Evolutionary conservation across 164 flowering plant genomes (phyloP).

Genomic region (Chloranthus sessilifolius): DNA sequence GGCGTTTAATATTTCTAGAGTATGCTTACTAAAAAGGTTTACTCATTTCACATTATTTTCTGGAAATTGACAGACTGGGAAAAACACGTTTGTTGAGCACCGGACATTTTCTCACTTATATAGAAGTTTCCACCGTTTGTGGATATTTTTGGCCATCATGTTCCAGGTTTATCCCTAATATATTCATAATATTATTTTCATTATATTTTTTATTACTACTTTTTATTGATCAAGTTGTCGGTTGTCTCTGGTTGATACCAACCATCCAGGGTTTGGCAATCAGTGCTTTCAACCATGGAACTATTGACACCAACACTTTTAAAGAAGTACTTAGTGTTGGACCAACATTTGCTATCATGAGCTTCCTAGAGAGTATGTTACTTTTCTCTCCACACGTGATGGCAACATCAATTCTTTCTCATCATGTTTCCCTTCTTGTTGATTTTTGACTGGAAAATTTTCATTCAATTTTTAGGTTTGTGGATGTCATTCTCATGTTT

Average conservation of each 20-base stretch:
- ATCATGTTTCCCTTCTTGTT: not conserved
- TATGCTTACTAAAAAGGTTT: too few species aligned
- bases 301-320: slow-evolving; percentile 54
- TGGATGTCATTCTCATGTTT: slow-evolving; percentile 83
- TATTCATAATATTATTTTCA: too few species aligned
- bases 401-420: too few species aligned
- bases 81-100: slow-evolving; percentile 94
- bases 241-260: not conserved
- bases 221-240: too few species aligned
- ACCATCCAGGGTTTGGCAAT: slow-evolving; percentile 64
- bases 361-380: slow-evolving; percentile 70
- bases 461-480: slow-evolving; percentile 41
- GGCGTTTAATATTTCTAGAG: too few species aligned
- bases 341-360: slow-evolving; percentile 80
- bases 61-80: slow-evolving; percentile 62
- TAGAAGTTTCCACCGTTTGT: slow-evolving; percentile 92
- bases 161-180: slow-evolving; percentile 63
- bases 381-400: slow-evolving; percentile 6
- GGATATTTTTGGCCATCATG: slow-evolving; percentile 89
- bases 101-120: slow-evolving; percentile 91
- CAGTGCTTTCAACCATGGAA: slow-evolving; percentile 64
- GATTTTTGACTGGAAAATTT: not conserved
- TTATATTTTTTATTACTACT: not conserved
- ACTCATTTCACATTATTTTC: too few species aligned
- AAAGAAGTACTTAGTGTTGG: slow-evolving; percentile 78